Base-by-base conservation (phyloP, 805 yeast genomes). In the Debaryomyces castellii region DNA sequence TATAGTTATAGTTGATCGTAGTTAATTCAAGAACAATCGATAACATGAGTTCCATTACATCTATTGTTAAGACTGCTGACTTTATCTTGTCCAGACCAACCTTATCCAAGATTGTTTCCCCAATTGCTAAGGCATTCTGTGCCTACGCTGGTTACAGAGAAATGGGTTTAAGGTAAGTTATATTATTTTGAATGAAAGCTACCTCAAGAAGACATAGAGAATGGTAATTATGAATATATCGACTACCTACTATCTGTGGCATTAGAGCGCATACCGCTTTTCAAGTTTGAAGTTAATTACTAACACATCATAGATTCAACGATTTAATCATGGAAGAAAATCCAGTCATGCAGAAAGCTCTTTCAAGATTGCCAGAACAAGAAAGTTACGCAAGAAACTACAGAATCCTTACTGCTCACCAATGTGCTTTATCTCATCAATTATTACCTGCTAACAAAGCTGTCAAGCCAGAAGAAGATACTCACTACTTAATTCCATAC, bases 391-490 rank as follows among this genome's bases (percentile, higher is more conserved):
- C 95, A 53, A 89, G 99, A 77, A 86, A 85, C 65, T 94, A 76
- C 82, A 88, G 99, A 78, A 80, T 88, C 53, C 77, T 92, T 54
- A 88, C 95, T 56, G 97, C 98, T 51, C 91, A 86, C 67, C 99
- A 94, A 77, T 78, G 82, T 46, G 79, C 91, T 40, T 76, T 91
- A 56, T 77, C 91, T 46, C 96, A 89, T 68, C 90, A 87, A 62
- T 71, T 94, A 50, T 79, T 94, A 60, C 96, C 98, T 60, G 77
- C 81, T 51, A 78, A 79, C 62, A 85, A 92, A 72, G 86, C 85
- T 59, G 75, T 88, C 51, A 81, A 83, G 67, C 81, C 89, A 24
- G 88, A 83, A 62, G 92, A 92, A 51, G 96, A 89, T 68, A 70
- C 71, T 47, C 87, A 87, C 58, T 91, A 90, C 75, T 78, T 94